Conservation (phyloP, 352 stramenopile species). For the Pythium volutum region DNA sequence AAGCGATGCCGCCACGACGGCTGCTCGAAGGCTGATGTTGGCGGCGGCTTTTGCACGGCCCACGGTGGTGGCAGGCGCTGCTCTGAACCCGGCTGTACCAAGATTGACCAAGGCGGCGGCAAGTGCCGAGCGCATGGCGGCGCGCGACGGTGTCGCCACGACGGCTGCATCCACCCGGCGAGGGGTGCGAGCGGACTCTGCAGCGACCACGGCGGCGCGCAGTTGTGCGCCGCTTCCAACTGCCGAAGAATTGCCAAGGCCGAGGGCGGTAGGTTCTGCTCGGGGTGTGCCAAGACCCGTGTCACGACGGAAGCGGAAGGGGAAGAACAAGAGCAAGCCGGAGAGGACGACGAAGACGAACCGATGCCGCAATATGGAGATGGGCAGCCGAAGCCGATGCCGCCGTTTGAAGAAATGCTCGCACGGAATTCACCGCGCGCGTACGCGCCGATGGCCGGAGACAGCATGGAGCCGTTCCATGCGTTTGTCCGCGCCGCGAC, state of each 20-base stretch:
- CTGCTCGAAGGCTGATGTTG: conserved; percentile 77
- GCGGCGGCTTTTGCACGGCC: conserved; percentile 75
- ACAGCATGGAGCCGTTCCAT: conserved; percentile 18
- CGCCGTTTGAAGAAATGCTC: conserved; percentile 13
- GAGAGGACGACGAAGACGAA: not conserved
- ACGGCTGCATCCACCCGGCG: conserved; percentile 56
- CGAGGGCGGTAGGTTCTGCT: conserved; percentile 38
- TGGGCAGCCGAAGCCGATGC: not conserved
- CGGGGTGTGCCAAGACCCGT: conserved; percentile 33
- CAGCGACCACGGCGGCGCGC: conserved; percentile 57
- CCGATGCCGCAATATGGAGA: not conserved
- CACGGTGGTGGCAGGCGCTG: conserved; percentile 79
- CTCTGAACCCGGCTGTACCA: conserved; percentile 59
- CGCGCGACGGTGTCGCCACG: conserved; percentile 49
- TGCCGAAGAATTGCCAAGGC: conserved; percentile 63
- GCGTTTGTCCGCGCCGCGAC: conserved; percentile 16
- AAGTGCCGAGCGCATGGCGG: conserved; percentile 79
- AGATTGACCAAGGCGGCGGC: conserved; percentile 80
- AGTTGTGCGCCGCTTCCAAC: conserved; percentile 50
- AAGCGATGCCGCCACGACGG: conserved; percentile 54
- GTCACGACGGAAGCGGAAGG: not conserved
- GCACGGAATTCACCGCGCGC: conserved; percentile 2
- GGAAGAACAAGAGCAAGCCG: not conserved
- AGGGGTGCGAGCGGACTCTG: conserved; percentile 57
- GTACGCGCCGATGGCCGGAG: not conserved